Base-by-base conservation (phyloP, 805 yeast species). In the Komagataella ulmi region DNA sequence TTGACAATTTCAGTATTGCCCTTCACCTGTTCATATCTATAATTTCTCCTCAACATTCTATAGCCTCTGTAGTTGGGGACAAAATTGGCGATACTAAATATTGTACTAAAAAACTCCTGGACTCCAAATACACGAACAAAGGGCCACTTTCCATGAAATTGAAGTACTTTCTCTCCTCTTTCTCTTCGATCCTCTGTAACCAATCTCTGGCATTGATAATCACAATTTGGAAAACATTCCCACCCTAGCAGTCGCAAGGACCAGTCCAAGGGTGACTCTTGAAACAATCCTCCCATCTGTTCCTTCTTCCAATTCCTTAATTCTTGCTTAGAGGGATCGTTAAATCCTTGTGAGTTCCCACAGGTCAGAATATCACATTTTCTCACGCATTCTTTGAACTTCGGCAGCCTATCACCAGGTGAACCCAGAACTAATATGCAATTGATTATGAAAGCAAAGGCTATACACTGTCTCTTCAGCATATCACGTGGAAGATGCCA, bases 71-170 rank as follows among this genome's bases (percentile, higher is more conserved):
- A 77, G 61, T 88, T 91, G 2, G 91, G 87, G 12, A 80, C 53
- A 54, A 81, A 76, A 59, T 85, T 85, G 19, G 78, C 73, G 4
- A 85, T 59, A n/a, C 96, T 85, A 64, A 93, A 91, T 1, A 88
- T 18, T 1, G 85, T 81, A 12, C 95, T 83, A 21, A 83, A 86
- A 0, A 88, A 68, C 63, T 93, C 99, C 65, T 93, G 99, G 10
- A 85, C 70, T 0, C 95, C 95, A n/a, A 75, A 66, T 0, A 85
- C 61, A 49, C 99, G 73, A 17, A 71, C 55, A 60, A 93, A 93
- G 2, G 98, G 98, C 99, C 99, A 93, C 68, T 93, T 93, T 0
- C 99, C 99, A 65, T 93, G 97, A 67, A 88, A 93, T 64, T 93
- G 99, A 45, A 75, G 74, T 0, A 88, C 69, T 52, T 80, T 82